These are phyloP conservation scores for Talaromyces nanjingensis DNA, from an alignment of 495 filamentous ascomycete genomes.

Conservation along the genomic window DNA sequence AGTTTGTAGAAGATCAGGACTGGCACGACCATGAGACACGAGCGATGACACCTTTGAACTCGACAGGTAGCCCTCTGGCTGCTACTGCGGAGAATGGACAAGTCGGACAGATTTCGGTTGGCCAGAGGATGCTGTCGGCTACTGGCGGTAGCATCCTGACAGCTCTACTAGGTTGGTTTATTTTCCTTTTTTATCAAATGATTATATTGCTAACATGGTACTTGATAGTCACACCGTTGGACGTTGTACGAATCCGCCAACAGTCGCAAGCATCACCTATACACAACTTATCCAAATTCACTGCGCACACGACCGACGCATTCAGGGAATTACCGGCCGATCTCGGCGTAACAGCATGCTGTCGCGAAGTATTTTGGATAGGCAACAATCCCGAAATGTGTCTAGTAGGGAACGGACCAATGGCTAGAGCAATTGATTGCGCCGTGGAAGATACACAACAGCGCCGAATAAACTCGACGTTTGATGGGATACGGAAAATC, in stretches of 20 bases:
- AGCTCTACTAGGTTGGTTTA: constrained; percentile 68
- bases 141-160: constrained; percentile 86
- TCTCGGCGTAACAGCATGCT: constrained; percentile 91
- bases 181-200: not conserved
- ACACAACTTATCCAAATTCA: constrained; percentile 29
- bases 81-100: not conserved
- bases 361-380: constrained; percentile 94
- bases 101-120: constrained; percentile 53
- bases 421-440: constrained; percentile 53
- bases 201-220: not conserved
- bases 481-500: constrained; percentile 91
- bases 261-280: constrained; percentile 68
- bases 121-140: constrained; percentile 91
- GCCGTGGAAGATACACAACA: constrained; percentile 80
- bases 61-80: constrained; percentile 1
- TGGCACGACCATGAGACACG: constrained; percentile 8
- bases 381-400: constrained; percentile 81
- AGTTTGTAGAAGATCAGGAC: not conserved
- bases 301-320: constrained; percentile 42
- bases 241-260: constrained; percentile 91
- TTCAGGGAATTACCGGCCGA: constrained; percentile 64
- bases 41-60: constrained; percentile 4
- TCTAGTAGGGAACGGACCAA: constrained; percentile 48
- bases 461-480: constrained; percentile 77
- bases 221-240: constrained; percentile 77